Evolutionary conservation across 495 filamentous ascomycete genomes (phyloP), one percentile per base, ranked within the genome.

Genomic region (Emericellopsis terricola): DNA sequence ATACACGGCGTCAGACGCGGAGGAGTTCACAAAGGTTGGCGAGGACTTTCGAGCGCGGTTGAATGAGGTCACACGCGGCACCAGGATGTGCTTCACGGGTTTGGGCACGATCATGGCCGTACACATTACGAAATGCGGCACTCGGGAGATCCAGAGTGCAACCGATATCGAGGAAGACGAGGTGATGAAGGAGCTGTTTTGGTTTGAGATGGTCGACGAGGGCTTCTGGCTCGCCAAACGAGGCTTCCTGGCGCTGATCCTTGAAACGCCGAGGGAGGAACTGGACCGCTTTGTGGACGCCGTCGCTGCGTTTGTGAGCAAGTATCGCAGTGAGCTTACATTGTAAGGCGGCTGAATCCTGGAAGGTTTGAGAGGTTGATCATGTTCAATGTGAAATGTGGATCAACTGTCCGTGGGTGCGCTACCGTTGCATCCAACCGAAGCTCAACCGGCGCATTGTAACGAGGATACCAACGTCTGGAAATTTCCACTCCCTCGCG

Each of bases 111-210:
- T 69, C 36, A 45, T 64, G 28, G 45, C 47, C n/a, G 33, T 65
- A 19, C 59, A 68, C 33, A 58, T 62, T 21, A 47, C 44, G 1
- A 37, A 46, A 17, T 35, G 38, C 15, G 45, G 43, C 6, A 10
- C 8, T 35, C 19, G 3, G 1, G 33, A 35, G 21, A 45, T 56
- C 4, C 14, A 1, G 1, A 43, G 44, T 10, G 47, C 52, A 0
- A 56, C 54, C 20, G 64, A 62, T 29, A 52, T 69, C 10, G 53
- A 62, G 17, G 72, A 76, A 47, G 66, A 48, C 20, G 47, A 53
- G 34, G 62, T 39, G 9, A 50, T 77, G 15, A 48, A 41, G 24
- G 53, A 56, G 11, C 20, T 62, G 10, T 51, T 62, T 19, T 62
- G 55, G 55, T 50, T 56, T 13, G 47, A 54, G 40, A 47, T 53